Percentiles rank a stretch among this genome's conserved stretches.
phyloP scores from a whole-genome alignment of 257 asterid species.

The Mitragyna speciosa region DNA sequence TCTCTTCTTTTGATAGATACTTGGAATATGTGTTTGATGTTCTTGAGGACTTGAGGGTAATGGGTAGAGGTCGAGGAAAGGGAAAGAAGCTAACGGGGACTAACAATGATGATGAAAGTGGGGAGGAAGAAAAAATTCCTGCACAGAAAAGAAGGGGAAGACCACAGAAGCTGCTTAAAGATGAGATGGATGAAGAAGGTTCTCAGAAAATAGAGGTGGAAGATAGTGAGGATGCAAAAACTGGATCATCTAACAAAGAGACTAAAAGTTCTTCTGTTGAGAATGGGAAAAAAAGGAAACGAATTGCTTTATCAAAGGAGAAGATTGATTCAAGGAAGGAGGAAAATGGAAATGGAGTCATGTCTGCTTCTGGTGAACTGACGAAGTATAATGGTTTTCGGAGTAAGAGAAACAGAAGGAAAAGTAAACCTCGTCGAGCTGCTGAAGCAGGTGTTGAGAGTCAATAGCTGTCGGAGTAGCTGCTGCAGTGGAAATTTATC shows the following conservation, averaged over 20 bases:
- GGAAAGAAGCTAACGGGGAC: slow-evolving; percentile 36
- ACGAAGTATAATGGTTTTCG: slow-evolving; percentile 38
- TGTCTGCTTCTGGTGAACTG: slow-evolving; percentile 37
- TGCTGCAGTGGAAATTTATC: not conserved
- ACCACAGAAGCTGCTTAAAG: slow-evolving; percentile 47
- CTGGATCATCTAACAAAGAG: slow-evolving; percentile 30
- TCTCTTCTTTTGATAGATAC: not conserved
- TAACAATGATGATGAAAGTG: slow-evolving; percentile 45
- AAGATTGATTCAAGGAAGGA: slow-evolving; percentile 33
- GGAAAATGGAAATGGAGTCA: slow-evolving; percentile 36
- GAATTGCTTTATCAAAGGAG: slow-evolving; percentile 30
- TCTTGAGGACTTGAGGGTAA: slow-evolving; percentile 12
- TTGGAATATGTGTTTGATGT: not conserved
- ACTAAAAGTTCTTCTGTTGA: slow-evolving; percentile 24
- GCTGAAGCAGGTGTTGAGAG: slow-evolving; percentile 67
- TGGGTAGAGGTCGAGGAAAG: slow-evolving; percentile 52
- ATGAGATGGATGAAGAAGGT: slow-evolving; percentile 39
- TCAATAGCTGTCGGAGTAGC: slow-evolving; percentile 13
- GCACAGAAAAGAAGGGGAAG: slow-evolving; percentile 56
- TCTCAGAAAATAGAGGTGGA: slow-evolving; percentile 37
- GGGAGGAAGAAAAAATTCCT: slow-evolving; percentile 50
- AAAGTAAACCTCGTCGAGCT: slow-evolving; percentile 60
- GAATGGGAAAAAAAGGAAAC: slow-evolving; percentile 38
- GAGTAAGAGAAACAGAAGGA: slow-evolving; percentile 44
- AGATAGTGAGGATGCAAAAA: slow-evolving; percentile 34